Conservation (phyloP, 768 basidiomycete species). For the Mycena albidolilacea region DNA sequence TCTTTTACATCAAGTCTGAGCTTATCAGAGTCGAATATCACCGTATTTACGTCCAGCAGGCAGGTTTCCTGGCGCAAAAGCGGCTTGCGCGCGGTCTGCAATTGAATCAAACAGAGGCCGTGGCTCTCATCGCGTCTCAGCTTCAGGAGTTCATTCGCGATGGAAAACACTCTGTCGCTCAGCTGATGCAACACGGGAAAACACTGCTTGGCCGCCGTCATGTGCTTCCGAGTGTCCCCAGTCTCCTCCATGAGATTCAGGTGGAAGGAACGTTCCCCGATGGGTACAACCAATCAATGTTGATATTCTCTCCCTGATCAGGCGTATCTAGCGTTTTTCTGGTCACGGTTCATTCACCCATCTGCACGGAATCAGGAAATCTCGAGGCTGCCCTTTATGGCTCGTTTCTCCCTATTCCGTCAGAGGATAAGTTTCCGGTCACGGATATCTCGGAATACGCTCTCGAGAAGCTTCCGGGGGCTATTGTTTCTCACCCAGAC, state of each 20-base stretch:
- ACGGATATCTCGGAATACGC: constrained; percentile 64
- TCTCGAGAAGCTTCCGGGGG: constrained; percentile 77
- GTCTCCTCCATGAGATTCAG: constrained; percentile 88
- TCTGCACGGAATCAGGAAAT: constrained; percentile 87
- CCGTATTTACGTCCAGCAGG: constrained; percentile 55
- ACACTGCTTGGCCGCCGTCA: constrained; percentile 89
- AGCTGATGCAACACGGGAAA: constrained; percentile 96
- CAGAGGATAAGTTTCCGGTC: constrained; percentile 74
- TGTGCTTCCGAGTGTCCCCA: constrained; percentile 86
- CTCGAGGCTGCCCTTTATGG: constrained; percentile 92
- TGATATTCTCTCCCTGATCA: constrained; percentile 14
- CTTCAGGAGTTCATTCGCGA: constrained; percentile 96
- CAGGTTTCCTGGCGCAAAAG: constrained; percentile 92
- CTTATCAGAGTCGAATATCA: neutral
- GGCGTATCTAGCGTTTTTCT: constrained; percentile 79
- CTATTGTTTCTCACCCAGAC: constrained; percentile 76
- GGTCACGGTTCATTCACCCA: constrained; percentile 97
- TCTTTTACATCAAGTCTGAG: constrained; percentile 64
- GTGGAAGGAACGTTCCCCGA: constrained; percentile 95
- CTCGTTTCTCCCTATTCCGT: constrained; percentile 90
- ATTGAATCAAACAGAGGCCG: constrained; percentile 90
- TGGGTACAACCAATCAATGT: constrained; percentile 64
- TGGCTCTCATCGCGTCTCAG: constrained; percentile 91
- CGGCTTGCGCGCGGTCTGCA: constrained; percentile 93
- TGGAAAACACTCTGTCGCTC: constrained; percentile 86